phyloP scores from a whole-genome alignment of 495 filamentous ascomycete genomes.

The Usnea hakonensis region DNA sequence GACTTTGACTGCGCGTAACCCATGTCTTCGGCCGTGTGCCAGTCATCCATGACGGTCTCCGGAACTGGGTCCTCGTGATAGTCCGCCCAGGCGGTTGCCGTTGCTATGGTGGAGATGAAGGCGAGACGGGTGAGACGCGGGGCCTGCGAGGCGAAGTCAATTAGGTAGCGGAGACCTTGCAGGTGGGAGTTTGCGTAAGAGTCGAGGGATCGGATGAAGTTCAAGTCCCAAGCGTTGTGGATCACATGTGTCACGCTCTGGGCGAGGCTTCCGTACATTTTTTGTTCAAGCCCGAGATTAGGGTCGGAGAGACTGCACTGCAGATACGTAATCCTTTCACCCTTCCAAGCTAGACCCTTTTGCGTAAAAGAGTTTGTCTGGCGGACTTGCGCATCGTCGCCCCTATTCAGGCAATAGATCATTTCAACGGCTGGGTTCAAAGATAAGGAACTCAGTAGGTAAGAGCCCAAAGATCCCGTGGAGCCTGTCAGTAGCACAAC shows the following conservation, averaged over 20 bases:
- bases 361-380: neutral
- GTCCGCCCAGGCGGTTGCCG: neutral
- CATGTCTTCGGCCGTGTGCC: neutral
- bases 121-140: conserved; percentile 37
- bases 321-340: too few relatives aligned
- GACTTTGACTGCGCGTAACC: conserved; percentile 44
- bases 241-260: conserved; percentile 29
- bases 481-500: conserved; percentile 31
- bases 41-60: neutral
- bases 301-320: too few relatives aligned
- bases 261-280: conserved; percentile 17
- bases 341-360: too few relatives aligned
- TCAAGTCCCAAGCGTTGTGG: conserved; percentile 41
- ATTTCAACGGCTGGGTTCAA: conserved; percentile 20
- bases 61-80: neutral
- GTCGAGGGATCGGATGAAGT: conserved; percentile 37
- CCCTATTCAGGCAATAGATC: conserved; percentile 32
- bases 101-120: conserved; percentile 50
- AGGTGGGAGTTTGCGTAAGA: conserved; percentile 31
- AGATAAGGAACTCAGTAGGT: conserved; percentile 30
- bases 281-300: conserved; percentile 20
- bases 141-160: conserved; percentile 41
- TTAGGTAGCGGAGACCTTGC: conserved; percentile 41
- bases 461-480: conserved; percentile 33
- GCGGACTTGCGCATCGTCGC: conserved; percentile 10